phyloP scores from a whole-genome alignment of 2,329 filamentous ascomycete genomes.

The Massarina eburnea region DNA sequence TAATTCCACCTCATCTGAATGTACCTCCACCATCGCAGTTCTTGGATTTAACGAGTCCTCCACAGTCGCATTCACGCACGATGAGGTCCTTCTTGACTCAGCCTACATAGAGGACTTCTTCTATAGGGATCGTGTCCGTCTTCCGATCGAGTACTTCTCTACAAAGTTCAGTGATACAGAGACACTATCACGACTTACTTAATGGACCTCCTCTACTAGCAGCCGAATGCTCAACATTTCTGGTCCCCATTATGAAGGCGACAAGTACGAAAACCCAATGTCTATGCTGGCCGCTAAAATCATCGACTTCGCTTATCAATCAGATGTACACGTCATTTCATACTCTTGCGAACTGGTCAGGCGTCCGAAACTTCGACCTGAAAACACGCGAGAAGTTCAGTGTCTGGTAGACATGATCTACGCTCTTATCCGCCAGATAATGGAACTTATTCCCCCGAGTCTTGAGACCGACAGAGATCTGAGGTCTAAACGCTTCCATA shows the following conservation, averaged over 20 bases:
- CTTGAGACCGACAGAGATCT: slow-evolving; percentile 4
- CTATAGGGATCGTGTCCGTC: slow-evolving; percentile 6
- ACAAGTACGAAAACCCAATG: slow-evolving; percentile 5
- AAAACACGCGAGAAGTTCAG: slow-evolving; percentile 7
- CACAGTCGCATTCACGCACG: neutral
- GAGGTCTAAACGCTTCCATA: slow-evolving; percentile 1
- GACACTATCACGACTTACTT: neutral
- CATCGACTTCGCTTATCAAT: slow-evolving; percentile 3
- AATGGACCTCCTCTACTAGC: slow-evolving; percentile 1
- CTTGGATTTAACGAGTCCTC: neutral
- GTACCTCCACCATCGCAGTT: slow-evolving; percentile 17
- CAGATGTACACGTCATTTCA: slow-evolving; percentile 7
- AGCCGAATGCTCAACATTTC: slow-evolving; percentile 1
- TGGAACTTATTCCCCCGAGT: slow-evolving; percentile 8
- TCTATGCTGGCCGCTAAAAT: slow-evolving; percentile 7
- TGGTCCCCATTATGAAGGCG: neutral
- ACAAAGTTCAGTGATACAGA: neutral
- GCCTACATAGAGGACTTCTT: slow-evolving; percentile 9
- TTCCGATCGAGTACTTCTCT: neutral
- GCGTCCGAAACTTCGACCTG: neutral
- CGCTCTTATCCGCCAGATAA: slow-evolving; percentile 14
- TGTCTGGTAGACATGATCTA: slow-evolving; percentile 9
- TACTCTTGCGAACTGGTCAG: slow-evolving; percentile 14
- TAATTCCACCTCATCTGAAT: no score
- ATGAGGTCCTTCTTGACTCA: slow-evolving; percentile 5